Base-by-base conservation (phyloP, 805 yeast species). In the Limtongia smithiae region DNA sequence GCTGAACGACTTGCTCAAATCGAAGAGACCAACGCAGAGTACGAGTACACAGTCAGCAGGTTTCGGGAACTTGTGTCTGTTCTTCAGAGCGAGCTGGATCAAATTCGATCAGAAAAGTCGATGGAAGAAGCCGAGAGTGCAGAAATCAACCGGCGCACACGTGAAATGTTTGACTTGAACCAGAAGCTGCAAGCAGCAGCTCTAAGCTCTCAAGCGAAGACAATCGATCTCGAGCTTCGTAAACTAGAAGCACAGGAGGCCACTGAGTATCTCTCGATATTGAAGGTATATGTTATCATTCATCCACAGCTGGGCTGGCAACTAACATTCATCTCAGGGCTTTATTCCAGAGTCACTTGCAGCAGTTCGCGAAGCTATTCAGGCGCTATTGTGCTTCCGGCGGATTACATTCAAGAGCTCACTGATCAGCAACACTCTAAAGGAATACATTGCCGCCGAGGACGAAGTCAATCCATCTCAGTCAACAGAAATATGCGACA, bases 51-150 rank as follows among this genome's bases (percentile, higher is more conserved):
- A 8, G 49, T 57, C 14, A 44, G 30, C 3, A 41, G 60, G 24
- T 64, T 61, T 39, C 35, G 64, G 7, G 65, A 62, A 27, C 54
- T 65, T 4, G 67, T 66, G 4, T 37, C 59, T 2, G 48, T 55
- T 20, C 54, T 65, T 7, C 62, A 66, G 30, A 31, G 51, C 6
- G 66, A 64, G 34, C 39, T 62, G n/a, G 60, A 52, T 5, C 39
- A 47, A 2, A 25, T 58, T 37, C 58, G 56, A 27, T 31, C 48
- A 3, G 48, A 51, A 4, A 51, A 55, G 21, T 41, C 54, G 28
- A 35, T 42, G n/a, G 41, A 33, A 28, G 53, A 50, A 28, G 40
- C 39, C 12, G 57, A 47, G 21, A 15, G 51, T 3, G 46, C 48
- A 4, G 52, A 56, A 11, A 39, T 60, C 35, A 37, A 42, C 12